Evolutionary conservation across 805 yeast species (phyloP), one percentile per base, ranked within the genome.

Genomic region (Candida sithepensis): DNA sequence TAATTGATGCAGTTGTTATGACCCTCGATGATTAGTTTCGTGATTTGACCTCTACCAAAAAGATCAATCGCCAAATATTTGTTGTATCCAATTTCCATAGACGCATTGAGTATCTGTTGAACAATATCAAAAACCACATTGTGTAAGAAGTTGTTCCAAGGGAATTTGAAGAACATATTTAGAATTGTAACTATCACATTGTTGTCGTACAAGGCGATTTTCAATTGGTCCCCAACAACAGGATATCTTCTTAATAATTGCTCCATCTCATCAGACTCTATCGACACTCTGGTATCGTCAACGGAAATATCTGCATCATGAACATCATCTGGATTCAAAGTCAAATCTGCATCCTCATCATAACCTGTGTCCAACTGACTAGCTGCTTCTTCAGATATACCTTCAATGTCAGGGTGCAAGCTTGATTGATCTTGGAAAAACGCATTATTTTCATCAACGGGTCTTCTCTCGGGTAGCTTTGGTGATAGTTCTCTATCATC

Each of bases 81-180:
- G 68, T 91, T 92, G 59, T 85, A 91, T 13, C 96, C 92, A 50
- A 85, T 79, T 53, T 88, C 92, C 74, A 55, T 53, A 39, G 84
- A 78, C 1, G 96, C 98, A 65, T 89, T 90, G 64, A 94, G 78
- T 18, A 94, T 82, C 65, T 94, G 99, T 66, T 94, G 99, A 28
- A 94, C 85, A 52, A 94, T 81, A 68, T 94, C 99, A 73, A 92
- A 94, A 8, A 94, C 96, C 48, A 94, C 99, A 61, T 92, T 94
- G 67, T 94, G 99, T 73, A 94, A 78, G 61, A 94, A 94, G 63
- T 94, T 94, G 65, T 94, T 94, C 98, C 98, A 94, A 6, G 98
- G 97, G 66, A 84, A 89, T 51, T 77, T 71, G 66, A 91, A 83
- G 60, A 94, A 88, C 75, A 55, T 55, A 19, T 76, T 68, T 22